Percentiles rank a stretch among this genome's conserved stretches.
Evolutionary conservation across 1,139 yeast genomes (phyloP).

Genomic region (Pichia sp.): DNA sequence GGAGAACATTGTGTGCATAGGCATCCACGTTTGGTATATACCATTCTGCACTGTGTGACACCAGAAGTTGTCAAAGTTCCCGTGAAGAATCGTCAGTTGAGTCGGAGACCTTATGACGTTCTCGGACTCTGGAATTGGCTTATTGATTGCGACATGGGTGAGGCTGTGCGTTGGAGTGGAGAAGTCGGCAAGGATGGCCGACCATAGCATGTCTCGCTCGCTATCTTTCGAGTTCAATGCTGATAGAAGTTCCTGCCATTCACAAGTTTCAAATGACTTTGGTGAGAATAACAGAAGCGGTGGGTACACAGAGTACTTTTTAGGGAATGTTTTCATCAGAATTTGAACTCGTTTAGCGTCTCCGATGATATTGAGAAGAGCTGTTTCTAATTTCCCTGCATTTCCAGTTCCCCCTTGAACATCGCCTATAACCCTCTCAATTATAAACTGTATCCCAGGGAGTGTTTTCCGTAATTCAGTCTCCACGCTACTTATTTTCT

Average conservation of each 20-base stretch:
- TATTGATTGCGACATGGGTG: slow-evolving; percentile 64
- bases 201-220: not conserved
- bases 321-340: slow-evolving; percentile 31
- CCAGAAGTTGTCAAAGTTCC: slow-evolving; percentile 79
- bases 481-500: no score
- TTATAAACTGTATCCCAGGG: no score
- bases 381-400: no score
- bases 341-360: no score
- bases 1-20: slow-evolving; percentile 79
- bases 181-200: slow-evolving; percentile 1
- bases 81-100: slow-evolving; percentile 50
- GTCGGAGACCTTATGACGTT: slow-evolving; percentile 56
- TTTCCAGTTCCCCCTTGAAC: no score
- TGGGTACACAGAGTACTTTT: slow-evolving; percentile 55
- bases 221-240: slow-evolving; percentile 1
- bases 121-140: slow-evolving; percentile 52
- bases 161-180: slow-evolving; percentile 8
- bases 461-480: no score
- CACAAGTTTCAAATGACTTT: slow-evolving; percentile 33
- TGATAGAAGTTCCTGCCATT: slow-evolving; percentile 30
- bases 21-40: slow-evolving; percentile 77
- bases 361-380: no score
- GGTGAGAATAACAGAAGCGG: slow-evolving; percentile 52
- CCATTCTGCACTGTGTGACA: slow-evolving; percentile 67
- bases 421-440: no score